phyloP scores from a whole-genome alignment of 441 rosid species.

The Pelargonium fulgidum region DNA sequence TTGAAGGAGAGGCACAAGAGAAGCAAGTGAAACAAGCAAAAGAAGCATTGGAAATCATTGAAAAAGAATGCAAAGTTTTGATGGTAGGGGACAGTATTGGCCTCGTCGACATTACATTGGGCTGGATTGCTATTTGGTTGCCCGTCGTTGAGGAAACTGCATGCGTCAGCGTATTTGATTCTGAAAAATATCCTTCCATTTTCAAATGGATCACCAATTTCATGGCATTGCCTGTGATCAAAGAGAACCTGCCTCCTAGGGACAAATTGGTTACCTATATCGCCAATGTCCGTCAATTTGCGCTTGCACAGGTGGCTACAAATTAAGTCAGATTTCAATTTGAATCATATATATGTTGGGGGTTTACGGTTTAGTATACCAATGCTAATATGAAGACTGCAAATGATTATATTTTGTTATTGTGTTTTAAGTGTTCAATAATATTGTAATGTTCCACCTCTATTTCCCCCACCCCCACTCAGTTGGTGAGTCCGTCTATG shows the following conservation, averaged over 20 bases:
- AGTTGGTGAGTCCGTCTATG: too few relatives aligned
- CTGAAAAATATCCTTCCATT: background rate
- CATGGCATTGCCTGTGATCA: background rate
- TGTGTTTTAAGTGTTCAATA: too few relatives aligned
- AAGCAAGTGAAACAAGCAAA: background rate
- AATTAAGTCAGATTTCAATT: too few relatives aligned
- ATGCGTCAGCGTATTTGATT: constrained; percentile 13
- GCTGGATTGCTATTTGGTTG: background rate
- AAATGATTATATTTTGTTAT: too few relatives aligned
- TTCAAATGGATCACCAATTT: constrained; percentile 15
- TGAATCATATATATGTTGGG: too few relatives aligned
- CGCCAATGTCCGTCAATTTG: background rate
- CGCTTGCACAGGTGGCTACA: too few relatives aligned
- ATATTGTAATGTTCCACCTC: too few relatives aligned
- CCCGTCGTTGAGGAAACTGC: constrained; percentile 24
- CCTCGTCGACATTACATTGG: background rate
- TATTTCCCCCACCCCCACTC: too few relatives aligned
- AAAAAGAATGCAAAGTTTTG: too few relatives aligned
- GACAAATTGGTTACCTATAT: background rate
- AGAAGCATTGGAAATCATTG: background rate
- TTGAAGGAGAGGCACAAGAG: background rate
- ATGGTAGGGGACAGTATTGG: too few relatives aligned
- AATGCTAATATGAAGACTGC: too few relatives aligned
- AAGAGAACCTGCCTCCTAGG: background rate
- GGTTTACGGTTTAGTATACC: too few relatives aligned